These are phyloP conservation scores for Alternaria angustiovoidea DNA, from an alignment of 2,329 filamentous ascomycete genomes.

Conservation along the genomic window DNA sequence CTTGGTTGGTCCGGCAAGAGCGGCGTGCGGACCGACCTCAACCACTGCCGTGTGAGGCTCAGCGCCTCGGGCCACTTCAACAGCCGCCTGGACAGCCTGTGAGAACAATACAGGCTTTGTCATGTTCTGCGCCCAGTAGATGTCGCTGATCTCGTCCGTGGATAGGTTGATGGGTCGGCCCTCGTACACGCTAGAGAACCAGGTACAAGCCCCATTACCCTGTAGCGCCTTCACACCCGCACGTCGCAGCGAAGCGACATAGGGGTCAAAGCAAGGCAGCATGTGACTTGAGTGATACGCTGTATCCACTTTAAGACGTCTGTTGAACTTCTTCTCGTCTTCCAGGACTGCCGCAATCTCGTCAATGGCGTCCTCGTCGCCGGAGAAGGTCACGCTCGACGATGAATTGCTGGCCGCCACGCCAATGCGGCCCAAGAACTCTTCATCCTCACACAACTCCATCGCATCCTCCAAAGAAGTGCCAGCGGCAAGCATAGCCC, in stretches of 20 bases:
- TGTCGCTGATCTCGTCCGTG: constrained; percentile 19
- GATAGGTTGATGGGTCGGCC: background rate
- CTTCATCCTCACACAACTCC: background rate
- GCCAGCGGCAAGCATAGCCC: constrained; percentile 6
- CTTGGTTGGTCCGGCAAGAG: constrained; percentile 42
- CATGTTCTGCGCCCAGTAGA: constrained; percentile 6
- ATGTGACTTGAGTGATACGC: constrained; percentile 54
- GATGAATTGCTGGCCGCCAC: background rate
- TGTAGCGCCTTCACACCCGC: background rate
- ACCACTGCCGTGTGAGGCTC: constrained; percentile 22
- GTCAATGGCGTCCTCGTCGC: constrained; percentile 1
- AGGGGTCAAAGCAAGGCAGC: constrained; percentile 13
- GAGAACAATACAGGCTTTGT: constrained; percentile 4
- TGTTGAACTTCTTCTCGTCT: constrained; percentile 5
- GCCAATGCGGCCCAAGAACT: background rate
- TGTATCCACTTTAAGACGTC: constrained; percentile 46
- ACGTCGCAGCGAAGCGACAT: background rate
- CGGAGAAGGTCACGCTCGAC: background rate
- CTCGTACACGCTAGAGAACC: constrained; percentile 13
- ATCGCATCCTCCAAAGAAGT: background rate
- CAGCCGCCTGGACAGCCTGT: background rate
- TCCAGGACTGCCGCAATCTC: background rate
- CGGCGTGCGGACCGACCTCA: constrained; percentile 57
- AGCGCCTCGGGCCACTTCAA: background rate
- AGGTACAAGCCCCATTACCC: background rate